Evolutionary conservation across 2,329 filamentous ascomycete species (phyloP).

Genomic region (Knoxdaviesia capensis): DNA sequence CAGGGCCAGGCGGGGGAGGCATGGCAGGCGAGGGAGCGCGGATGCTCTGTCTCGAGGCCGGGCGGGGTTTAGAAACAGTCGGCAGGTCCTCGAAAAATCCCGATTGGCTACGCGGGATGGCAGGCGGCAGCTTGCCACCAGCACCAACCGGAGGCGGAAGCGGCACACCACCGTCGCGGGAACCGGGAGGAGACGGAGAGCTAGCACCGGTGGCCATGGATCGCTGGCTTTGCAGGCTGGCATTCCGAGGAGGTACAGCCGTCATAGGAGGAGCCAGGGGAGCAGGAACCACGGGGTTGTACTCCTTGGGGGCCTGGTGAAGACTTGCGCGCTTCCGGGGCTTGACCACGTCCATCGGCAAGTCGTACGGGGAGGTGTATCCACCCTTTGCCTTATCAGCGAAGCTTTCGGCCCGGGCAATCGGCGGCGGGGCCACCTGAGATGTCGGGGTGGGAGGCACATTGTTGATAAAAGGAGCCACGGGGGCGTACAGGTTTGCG

Average conservation of each 20-base stretch:
- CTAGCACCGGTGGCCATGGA: background rate
- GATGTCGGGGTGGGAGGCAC: too few relatives aligned
- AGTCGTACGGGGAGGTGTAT: constrained; percentile 85
- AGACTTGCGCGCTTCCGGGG: constrained; percentile 44
- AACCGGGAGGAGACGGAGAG: constrained; percentile 7
- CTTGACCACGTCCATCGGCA: constrained; percentile 73
- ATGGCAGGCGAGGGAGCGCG: constrained; percentile 21
- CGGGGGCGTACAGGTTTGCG: too few relatives aligned
- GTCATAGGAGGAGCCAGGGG: constrained; percentile 16
- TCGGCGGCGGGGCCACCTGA: constrained; percentile 1
- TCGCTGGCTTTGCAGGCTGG: constrained; percentile 25
- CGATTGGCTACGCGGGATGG: constrained; percentile 10
- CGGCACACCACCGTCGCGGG: constrained; percentile 1
- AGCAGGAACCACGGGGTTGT: constrained; percentile 10
- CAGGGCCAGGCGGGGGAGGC: background rate
- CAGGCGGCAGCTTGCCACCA: constrained; percentile 11
- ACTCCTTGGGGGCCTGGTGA: constrained; percentile 26
- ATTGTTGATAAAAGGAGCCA: too few relatives aligned
- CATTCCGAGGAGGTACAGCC: constrained; percentile 38
- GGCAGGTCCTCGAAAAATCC: constrained; percentile 69
- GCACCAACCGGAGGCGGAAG: constrained; percentile 8
- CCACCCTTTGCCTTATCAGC: constrained; percentile 77
- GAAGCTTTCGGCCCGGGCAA: constrained; percentile 54
- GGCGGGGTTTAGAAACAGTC: constrained; percentile 37
- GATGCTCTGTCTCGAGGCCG: constrained; percentile 32